Conservation (phyloP, 306 rosid genomes). For the Dryas octopetala region DNA sequence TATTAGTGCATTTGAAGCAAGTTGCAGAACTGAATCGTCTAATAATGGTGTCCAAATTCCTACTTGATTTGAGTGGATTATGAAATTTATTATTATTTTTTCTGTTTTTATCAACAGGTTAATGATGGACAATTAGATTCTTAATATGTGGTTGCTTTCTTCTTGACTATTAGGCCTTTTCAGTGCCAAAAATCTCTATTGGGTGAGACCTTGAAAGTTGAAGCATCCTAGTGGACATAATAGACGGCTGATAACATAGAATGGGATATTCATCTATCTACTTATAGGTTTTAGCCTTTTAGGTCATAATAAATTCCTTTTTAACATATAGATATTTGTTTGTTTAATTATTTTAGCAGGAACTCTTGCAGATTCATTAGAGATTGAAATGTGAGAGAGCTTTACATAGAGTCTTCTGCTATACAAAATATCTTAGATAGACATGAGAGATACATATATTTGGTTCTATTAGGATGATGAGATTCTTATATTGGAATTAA, state of each 20-base stretch:
- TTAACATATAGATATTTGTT: no score
- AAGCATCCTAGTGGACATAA: conserved; percentile 21
- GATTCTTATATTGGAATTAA: no score
- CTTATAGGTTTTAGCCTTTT: no score
- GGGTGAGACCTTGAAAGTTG: conserved; percentile 1
- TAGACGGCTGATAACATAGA: neutral
- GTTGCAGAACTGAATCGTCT: neutral
- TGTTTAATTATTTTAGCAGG: no score
- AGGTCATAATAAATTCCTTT: no score
- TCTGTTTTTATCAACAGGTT: conserved; percentile 14
- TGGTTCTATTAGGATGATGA: no score
- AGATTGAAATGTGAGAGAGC: no score
- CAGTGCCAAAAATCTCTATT: conserved; percentile 15
- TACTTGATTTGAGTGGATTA: conserved; percentile 7
- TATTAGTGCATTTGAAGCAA: neutral
- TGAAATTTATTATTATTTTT: neutral
- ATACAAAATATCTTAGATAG: no score
- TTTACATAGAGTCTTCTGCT: no score
- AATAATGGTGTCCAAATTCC: neutral
- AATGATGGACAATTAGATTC: conserved; percentile 34
- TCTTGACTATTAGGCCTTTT: conserved; percentile 20
- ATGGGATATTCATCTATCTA: no score
- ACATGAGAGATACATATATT: no score
- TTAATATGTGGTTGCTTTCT: conserved; percentile 4
- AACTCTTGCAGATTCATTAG: no score